These are phyloP conservation scores for Hypsizygus marmoreus DNA, from an alignment of 768 basidiomycete genomes.

Conservation along the genomic window DNA sequence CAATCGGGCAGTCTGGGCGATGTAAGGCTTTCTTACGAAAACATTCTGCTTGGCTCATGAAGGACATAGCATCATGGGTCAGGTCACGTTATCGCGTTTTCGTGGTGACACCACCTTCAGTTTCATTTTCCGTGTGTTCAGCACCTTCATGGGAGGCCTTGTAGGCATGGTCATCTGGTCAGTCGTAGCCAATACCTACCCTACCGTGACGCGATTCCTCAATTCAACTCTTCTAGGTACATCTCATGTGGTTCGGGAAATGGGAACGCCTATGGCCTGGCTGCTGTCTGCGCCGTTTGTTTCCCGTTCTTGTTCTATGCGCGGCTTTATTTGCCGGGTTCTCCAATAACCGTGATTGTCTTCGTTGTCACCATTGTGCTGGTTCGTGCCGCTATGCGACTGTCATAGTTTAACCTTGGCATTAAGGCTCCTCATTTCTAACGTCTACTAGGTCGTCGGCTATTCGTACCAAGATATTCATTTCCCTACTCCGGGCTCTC, in stretches of 20 bases:
- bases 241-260: conserved; percentile 61
- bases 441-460: conserved; percentile 56
- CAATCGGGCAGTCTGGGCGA: conserved; percentile 70
- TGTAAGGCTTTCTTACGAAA: conserved; percentile 40
- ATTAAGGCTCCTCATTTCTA: no score
- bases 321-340: conserved; percentile 73
- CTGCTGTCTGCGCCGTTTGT: conserved; percentile 63
- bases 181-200: no score
- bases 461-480: conserved; percentile 72
- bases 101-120: conserved; percentile 76
- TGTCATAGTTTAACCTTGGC: no score
- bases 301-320: conserved; percentile 75
- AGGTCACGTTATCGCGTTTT: conserved; percentile 69
- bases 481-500: conserved; percentile 46
- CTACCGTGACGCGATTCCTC: not conserved
- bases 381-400: no score
- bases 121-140: conserved; percentile 57
- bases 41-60: not conserved
- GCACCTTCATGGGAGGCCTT: conserved; percentile 67
- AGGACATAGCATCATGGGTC: conserved; percentile 66
- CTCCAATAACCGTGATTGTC: conserved; percentile 71
- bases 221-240: conserved; percentile 50
- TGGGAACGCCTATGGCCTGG: conserved; percentile 72
- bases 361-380: conserved; percentile 64
- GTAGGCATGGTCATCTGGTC: conserved; percentile 71